Evolutionary conservation across 768 basidiomycete species (phyloP), one percentile per base, ranked within the genome.

Genomic region (Omphalotus guepiniiformis): DNA sequence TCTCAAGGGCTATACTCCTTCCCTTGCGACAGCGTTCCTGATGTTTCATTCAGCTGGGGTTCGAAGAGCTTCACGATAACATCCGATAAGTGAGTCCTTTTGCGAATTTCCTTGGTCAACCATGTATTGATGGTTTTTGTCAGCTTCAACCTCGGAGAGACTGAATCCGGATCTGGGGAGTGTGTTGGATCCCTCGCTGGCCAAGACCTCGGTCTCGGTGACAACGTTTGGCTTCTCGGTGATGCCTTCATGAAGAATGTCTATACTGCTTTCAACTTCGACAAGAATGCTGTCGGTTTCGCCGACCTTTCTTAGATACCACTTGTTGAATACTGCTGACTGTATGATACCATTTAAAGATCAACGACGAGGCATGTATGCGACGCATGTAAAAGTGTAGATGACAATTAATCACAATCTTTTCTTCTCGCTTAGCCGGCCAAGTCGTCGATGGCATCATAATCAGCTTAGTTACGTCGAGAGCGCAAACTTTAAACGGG

Each of bases 61-160:
- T 63, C 63, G 19, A 54, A 63, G 39, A 41, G 55, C 2, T 73
- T 65, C 57, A 26, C 69, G 22, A 80, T 82, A 53, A 70, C 74
- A 2, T 67, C 78, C 38, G 49, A 64, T n/a, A 59, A 28, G 48
- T 49, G 22, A 34, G 29, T 41, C n/a, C n/a, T n/a, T n/a, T n/a
- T n/a, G n/a, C n/a, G n/a, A n/a, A n/a, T n/a, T n/a, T n/a, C n/a
- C n/a, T n/a, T n/a, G n/a, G n/a, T n/a, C n/a, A n/a, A n/a, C n/a
- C n/a, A n/a, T n/a, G n/a, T n/a, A 34, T 13, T 2, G 5, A 4
- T 3, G 28, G 6, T 28, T 34, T 11, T 34, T 34, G 21, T 34
- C 44, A 22, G 37, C 35, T 26, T 15, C n/a, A 39, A 45, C n/a
- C 32, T 45, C 4, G 43, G 43, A n/a, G 12, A 12, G 7, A 16